These are phyloP conservation scores for Hordeum vulgare DNA, from an alignment of 176 grass and related monocot species.

Conservation along the genomic window MorexV3_pseudomolecules_assembly NC_058522.1:311890725-311891224, in stretches of 20 bases:
- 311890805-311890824: background rate
- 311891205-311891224: background rate
- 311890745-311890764: background rate
- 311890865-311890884: background rate
- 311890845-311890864: background rate
- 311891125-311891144: background rate
- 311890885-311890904: slow-evolving; percentile 12
- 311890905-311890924: slow-evolving; percentile 15
- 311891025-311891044: background rate
- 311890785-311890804: background rate
- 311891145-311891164: background rate
- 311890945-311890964: background rate
- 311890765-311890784: background rate
- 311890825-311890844: background rate
- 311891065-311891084: background rate
- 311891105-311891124: background rate
- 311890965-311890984: background rate
- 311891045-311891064: background rate
- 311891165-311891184: background rate
- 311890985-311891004: background rate
- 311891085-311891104: background rate
- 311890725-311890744: background rate
- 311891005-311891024: background rate
- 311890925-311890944: background rate
- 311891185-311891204: background rate